Base-by-base conservation (phyloP, 768 basidiomycete genomes). In the Boletus rubropictus region DNA sequence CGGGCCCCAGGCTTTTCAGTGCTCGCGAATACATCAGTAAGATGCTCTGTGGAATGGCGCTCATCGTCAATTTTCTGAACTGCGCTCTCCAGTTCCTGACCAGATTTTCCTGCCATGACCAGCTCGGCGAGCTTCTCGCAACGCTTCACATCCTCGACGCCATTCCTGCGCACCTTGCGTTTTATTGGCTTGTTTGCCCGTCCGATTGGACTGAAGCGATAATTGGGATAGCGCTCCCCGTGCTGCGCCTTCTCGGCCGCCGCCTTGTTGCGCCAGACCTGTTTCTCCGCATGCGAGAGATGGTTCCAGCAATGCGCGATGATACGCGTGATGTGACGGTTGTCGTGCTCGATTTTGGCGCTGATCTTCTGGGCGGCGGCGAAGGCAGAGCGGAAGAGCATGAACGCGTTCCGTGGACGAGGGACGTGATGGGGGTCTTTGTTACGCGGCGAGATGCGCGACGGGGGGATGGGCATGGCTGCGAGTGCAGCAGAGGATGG, bases 331-430 rank as follows among this genome's bases (percentile, higher is more conserved):
- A 82, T 78, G 48, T 78, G 74, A 25, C 79, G 69, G 56, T 81
- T 75, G 57, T 82, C 77, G 51, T 69, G 71, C 57, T 82, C 80
- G 52, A 80, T 67, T 17, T 58, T 63, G n/a, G 69, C 65, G 41
- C 54, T 61, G 49, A 79, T 71, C 50, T 74, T 77, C 34, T 76
- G 72, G 7, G 72, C 70, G 4, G 76, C 73, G 33, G 78, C 76
- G 42, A 84, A 80, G 46, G 75, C 78, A 21, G 78, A 82, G 18
- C 81, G 74, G 61, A 77, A 83, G 60, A 82, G 74, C 72, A 83
- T 72, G 58, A 74, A 72, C 33, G 71, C 72, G 52, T 72, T 74
- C 3, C 69, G 53, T 1, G 68, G 68, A 34, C 68, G 69, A 11
- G 68, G 68, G 15, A 69, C 57, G 53, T 69, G 68, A 69, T 80